Evolutionary conservation across 768 basidiomycete genomes (phyloP).

Genomic region (Clavaria fumosa): DNA sequence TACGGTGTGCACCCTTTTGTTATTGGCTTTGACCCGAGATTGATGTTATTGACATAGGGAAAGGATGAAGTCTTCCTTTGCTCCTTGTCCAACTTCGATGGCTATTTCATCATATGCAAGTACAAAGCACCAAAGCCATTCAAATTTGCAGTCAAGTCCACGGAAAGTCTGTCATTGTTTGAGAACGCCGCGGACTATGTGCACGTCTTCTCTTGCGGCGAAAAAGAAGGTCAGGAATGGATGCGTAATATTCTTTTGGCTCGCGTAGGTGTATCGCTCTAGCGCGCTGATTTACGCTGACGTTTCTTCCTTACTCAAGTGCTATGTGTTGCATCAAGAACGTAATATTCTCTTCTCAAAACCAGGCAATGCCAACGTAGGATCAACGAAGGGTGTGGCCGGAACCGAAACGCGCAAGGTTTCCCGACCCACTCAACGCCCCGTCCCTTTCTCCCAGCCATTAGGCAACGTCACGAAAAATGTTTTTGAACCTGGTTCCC

Average conservation of each 20-base stretch:
- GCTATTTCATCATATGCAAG: slow-evolving; percentile 60
- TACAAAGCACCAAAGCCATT: slow-evolving; percentile 77
- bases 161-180: slow-evolving; percentile 73
- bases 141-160: slow-evolving; percentile 78
- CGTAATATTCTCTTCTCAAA: slow-evolving; percentile 47
- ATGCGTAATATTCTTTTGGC: slow-evolving; percentile 69
- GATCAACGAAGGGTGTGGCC: slow-evolving; percentile 18
- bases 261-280: slow-evolving; percentile 37
- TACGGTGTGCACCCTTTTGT: slow-evolving; percentile 35
- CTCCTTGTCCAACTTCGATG: slow-evolving; percentile 79
- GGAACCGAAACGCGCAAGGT: slow-evolving; percentile 27
- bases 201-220: slow-evolving; percentile 69
- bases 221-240: slow-evolving; percentile 63
- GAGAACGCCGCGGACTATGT: slow-evolving; percentile 81
- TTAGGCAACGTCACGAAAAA: slow-evolving; percentile 19
- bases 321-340: slow-evolving; percentile 73
- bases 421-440: slow-evolving; percentile 21
- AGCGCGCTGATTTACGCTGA: slow-evolving; percentile 6
- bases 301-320: slow-evolving; percentile 29
- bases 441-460: slow-evolving; percentile 23
- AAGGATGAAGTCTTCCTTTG: slow-evolving; percentile 77
- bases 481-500: slow-evolving; percentile 63
- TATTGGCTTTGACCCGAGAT: slow-evolving; percentile 5
- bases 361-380: slow-evolving; percentile 15
- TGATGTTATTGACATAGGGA: slow-evolving; percentile 30